Evolutionary conservation across 768 basidiomycete species (phyloP).

Genomic region (Pluteus cervinus): DNA sequence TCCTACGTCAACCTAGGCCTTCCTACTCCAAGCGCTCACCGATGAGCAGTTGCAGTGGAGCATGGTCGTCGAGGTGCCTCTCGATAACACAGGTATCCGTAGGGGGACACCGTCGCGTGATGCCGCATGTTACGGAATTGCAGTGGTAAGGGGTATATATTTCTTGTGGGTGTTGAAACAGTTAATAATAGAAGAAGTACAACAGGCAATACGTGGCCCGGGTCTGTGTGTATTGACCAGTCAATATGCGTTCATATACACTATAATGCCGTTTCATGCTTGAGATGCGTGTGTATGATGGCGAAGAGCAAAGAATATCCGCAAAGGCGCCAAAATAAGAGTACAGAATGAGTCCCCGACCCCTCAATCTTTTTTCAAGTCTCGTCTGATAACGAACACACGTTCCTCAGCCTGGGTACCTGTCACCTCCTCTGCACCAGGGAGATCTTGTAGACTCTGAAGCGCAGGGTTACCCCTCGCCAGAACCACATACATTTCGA

Average conservation of each 20-base stretch:
- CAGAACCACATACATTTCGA: slow-evolving; percentile 87
- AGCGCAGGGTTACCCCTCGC: slow-evolving; percentile 54
- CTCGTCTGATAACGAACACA: slow-evolving; percentile 68
- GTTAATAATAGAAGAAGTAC: slow-evolving; percentile 1
- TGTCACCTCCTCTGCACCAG: slow-evolving; percentile 60
- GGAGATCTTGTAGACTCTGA: slow-evolving; percentile 50
- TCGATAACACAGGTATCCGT: too few species aligned
- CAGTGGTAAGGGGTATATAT: too few species aligned
- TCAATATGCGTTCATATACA: background rate
- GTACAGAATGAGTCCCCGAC: slow-evolving; percentile 7
- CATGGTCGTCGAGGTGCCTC: too few species aligned
- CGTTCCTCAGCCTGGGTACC: slow-evolving; percentile 61
- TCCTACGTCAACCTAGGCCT: too few species aligned
- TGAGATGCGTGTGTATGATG: too few species aligned
- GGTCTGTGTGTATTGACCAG: background rate
- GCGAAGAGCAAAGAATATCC: background rate
- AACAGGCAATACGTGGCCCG: slow-evolving; percentile 1
- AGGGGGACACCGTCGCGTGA: too few species aligned
- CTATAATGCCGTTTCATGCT: too few species aligned
- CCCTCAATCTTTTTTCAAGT: slow-evolving; percentile 76
- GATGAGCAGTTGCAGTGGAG: too few species aligned
- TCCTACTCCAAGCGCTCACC: too few species aligned
- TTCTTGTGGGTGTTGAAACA: too few species aligned
- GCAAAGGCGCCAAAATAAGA: slow-evolving; percentile 7
- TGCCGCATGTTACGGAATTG: too few species aligned